Percentiles rank a stretch among this genome's conserved stretches.
Evolutionary conservation across 108 stramenopile genomes (phyloP).

Genomic region (Cyclotella kingstonii): DNA sequence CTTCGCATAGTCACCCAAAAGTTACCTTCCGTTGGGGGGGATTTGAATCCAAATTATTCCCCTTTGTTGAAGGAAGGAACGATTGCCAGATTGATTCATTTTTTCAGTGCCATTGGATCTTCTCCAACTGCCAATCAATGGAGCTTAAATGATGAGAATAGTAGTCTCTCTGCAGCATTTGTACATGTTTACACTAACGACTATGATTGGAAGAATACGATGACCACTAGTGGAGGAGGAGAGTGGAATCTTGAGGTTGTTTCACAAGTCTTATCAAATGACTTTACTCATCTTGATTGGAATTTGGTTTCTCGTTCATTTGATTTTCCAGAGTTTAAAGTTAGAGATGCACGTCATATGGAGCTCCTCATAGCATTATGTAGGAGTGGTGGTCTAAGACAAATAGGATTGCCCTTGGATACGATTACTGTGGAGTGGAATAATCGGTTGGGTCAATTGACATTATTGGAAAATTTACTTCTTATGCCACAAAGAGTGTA

Average conservation of each 20-base stretch:
- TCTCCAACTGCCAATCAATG: conserved; percentile 3
- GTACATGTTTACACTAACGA: conserved; percentile 27
- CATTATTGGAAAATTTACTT: conserved; percentile 71
- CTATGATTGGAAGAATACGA: conserved; percentile 12
- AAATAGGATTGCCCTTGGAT: conserved; percentile 50
- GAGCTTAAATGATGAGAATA: conserved; percentile 40
- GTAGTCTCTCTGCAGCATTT: conserved; percentile 29
- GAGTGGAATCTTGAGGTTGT: conserved; percentile 91
- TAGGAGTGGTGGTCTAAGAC: conserved; percentile 55
- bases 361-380: conserved; percentile 77
- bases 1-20: conserved; percentile 52
- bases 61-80: conserved; percentile 67
- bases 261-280: conserved; percentile 72
- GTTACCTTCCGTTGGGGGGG: conserved; percentile 2
- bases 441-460: conserved; percentile 79
- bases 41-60: not conserved
- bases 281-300: conserved; percentile 86
- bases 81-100: conserved; percentile 80
- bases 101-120: conserved; percentile 60
- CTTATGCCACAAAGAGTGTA: conserved; percentile 62
- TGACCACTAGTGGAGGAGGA: conserved; percentile 11
- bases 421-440: conserved; percentile 72
- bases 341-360: conserved; percentile 71
- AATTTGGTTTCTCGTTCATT: conserved; percentile 65
- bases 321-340: conserved; percentile 84